phyloP scores from a whole-genome alignment of 345 rosid genomes.

The Adansonia digitata region DNA sequence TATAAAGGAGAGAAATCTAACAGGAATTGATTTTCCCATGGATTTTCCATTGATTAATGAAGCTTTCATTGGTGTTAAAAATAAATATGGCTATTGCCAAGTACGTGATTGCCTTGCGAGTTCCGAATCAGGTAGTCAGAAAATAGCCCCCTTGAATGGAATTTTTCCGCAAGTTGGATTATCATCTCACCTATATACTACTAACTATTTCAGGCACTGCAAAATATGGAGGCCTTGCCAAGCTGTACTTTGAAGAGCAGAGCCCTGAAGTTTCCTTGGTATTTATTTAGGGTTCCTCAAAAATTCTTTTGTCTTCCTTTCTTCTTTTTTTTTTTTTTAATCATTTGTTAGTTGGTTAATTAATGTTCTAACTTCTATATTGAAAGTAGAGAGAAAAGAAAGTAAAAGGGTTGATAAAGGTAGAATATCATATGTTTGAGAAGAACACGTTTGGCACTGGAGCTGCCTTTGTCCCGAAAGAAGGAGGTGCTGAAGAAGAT shows the following conservation, averaged over 20 bases:
- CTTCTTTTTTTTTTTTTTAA: not conserved
- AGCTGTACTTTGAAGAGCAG: slow-evolving; percentile 38
- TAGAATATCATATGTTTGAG: slow-evolving; percentile 39
- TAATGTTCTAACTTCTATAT: not conserved
- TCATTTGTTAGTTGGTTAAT: not conserved
- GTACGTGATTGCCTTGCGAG: slow-evolving; percentile 33
- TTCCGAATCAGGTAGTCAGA: slow-evolving; percentile 28
- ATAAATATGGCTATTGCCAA: slow-evolving; percentile 46
- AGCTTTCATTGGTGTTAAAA: slow-evolving; percentile 27
- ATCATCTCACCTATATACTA: not conserved
- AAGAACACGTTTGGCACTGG: slow-evolving; percentile 39
- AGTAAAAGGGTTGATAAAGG: slow-evolving; percentile 22
- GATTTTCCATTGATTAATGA: slow-evolving; percentile 45
- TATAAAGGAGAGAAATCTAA: slow-evolving; percentile 30
- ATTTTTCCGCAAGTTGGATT: no score
- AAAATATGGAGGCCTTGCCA: slow-evolving; percentile 51
- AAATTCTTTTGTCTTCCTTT: no score
- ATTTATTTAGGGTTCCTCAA: not conserved
- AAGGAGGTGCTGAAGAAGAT: slow-evolving; percentile 34
- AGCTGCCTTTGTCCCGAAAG: slow-evolving; percentile 38
- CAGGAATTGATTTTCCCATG: slow-evolving; percentile 24
- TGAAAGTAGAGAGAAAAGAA: not conserved
- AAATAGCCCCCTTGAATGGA: not conserved
- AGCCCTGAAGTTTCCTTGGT: not conserved
- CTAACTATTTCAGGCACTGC: slow-evolving; percentile 23